Evolutionary conservation across 106 monocot genomes (phyloP).

Genomic region (Posidonia australis): DNA sequence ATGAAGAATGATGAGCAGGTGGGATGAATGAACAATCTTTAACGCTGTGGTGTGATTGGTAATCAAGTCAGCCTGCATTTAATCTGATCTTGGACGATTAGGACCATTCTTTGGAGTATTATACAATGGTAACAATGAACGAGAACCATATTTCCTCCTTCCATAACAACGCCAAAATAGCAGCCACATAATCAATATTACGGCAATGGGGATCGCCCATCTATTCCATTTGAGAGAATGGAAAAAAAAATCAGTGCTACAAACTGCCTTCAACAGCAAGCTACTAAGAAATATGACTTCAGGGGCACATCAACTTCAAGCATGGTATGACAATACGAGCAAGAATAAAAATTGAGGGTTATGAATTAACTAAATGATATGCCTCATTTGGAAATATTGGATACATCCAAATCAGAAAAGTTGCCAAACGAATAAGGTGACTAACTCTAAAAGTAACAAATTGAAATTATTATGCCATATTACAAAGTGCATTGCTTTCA

Average conservation of each 20-base stretch:
- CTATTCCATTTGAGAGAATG: conserved; percentile 21
- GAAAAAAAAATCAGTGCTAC: background rate
- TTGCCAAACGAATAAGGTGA: too few relatives aligned
- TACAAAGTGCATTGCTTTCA: too few relatives aligned
- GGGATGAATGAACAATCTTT: background rate
- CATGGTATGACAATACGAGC: background rate
- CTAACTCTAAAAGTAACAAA: too few relatives aligned
- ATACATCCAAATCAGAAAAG: background rate
- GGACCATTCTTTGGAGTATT: conserved; percentile 33
- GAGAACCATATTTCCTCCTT: conserved; percentile 51
- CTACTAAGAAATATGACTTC: background rate
- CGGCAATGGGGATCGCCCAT: conserved; percentile 71
- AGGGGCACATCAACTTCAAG: background rate
- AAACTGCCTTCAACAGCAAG: background rate
- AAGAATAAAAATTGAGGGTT: background rate
- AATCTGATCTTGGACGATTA: conserved; percentile 71
- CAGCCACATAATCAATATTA: conserved; percentile 30
- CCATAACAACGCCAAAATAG: conserved; percentile 67
- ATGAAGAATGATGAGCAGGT: background rate
- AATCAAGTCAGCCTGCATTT: background rate
- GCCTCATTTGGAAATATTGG: background rate
- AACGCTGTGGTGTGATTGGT: background rate
- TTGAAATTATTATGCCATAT: too few relatives aligned
- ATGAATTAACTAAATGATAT: background rate
- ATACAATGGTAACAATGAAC: conserved; percentile 63